Base-by-base conservation (phyloP, 2,329 filamentous ascomycete genomes). In the Colletotrichum gigasporum region DNA sequence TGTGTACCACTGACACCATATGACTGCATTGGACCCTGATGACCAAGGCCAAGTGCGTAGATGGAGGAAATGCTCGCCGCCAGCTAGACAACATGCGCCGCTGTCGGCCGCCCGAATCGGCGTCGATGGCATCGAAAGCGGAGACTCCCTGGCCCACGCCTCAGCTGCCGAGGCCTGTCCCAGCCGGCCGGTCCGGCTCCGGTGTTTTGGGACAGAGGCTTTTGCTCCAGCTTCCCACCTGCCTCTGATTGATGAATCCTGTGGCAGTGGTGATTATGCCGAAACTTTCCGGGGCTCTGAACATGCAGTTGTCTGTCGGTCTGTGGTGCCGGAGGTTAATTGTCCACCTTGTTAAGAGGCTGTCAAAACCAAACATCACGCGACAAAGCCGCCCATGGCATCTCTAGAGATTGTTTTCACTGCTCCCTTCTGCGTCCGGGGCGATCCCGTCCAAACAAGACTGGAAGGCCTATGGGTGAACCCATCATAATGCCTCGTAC, bases 311-410 rank as follows among this genome's bases (percentile, higher is more conserved):
- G 22, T 45, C n/a, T 34, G 22, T 45, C n/a, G 14, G 16, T 30
- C n/a, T 54, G 39, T 32, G 39, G 20, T 60, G 56, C 39, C 39
- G 16, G 35, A 30, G 32, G 30, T 54, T 39, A 24, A 60, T 60
- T 45, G 22, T 30, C 10, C 28, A 28, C 14, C 28, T 22, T 22
- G n/a, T n/a, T n/a, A n/a, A n/a, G n/a, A n/a, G n/a, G n/a, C n/a
- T 24, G 28, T 16, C 7, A 24, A 51, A 26, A 16, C 32, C 8
- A 34, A 50, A 22, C 45, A 34, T 12, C 14, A 11, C 18, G 16
- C 45, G 10, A 30, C 3, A 34, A 11, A 12, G 11, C 6, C 3
- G 16, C 10, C 8, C 5, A 14, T 18, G 14, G 22, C 44, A 24
- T 18, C 20, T 24, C 16, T 48, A 8, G 26, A 5, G 14, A 6